A percentile compares a stretch with the other conserved stretches of the same genome.
These are phyloP conservation scores for Salisapilia sapeloensis DNA, from an alignment of 352 stramenopile species.

Conservation along the genomic window DNA sequence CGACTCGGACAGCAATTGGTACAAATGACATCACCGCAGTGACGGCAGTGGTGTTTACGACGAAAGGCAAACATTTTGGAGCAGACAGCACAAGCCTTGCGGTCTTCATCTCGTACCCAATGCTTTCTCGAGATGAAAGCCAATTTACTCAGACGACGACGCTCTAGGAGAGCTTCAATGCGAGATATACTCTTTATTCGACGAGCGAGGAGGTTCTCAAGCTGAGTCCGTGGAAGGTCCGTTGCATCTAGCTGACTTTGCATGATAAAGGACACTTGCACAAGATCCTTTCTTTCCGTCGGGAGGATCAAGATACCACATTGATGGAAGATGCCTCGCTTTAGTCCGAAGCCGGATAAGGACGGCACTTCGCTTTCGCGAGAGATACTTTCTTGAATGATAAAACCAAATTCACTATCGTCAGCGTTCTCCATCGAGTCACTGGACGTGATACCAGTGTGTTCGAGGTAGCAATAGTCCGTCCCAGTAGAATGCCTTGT, in stretches of 20 bases:
- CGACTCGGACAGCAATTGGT: conserved; percentile 35
- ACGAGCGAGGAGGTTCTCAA: conserved; percentile 29
- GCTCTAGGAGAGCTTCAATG: conserved; percentile 36
- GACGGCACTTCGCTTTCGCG: conserved; percentile 39
- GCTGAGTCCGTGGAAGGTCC: conserved; percentile 11
- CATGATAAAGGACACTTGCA: conserved; percentile 49
- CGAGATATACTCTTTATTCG: conserved; percentile 22
- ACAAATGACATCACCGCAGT: conserved; percentile 63
- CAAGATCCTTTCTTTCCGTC: conserved; percentile 30
- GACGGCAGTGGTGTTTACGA: conserved; percentile 46
- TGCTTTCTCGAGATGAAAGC: conserved; percentile 22
- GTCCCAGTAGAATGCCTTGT: conserved; percentile 14
- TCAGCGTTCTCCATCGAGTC: conserved; percentile 8
- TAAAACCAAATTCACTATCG: conserved; percentile 26
- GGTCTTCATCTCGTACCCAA: conserved; percentile 41
- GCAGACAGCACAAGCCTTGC: conserved; percentile 44
- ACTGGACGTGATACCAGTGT: conserved; percentile 46
- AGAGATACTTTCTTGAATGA: conserved; percentile 44
- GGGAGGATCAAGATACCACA: conserved; percentile 44
- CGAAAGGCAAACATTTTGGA: conserved; percentile 39
- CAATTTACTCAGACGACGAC: conserved; percentile 32
- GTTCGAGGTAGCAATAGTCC: conserved; percentile 72
- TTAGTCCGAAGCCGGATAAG: conserved; percentile 30
- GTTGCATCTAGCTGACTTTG: conserved; percentile 15
- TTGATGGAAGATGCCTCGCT: conserved; percentile 32